Conservation (phyloP, 805 yeast genomes). For the Lipomyces yamadae region DNA sequence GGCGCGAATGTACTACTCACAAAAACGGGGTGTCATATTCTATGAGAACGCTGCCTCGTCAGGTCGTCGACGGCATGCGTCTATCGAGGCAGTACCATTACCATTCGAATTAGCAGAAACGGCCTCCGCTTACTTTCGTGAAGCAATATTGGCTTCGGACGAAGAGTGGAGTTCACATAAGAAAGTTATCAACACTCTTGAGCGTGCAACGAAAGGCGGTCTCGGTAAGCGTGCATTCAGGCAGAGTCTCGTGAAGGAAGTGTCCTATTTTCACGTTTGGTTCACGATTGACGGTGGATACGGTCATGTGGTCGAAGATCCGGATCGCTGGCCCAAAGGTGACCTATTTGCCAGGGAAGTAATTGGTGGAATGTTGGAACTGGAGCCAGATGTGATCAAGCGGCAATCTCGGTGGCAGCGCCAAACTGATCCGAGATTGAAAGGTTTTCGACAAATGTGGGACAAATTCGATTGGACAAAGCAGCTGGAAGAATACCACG, state of each 20-base stretch:
- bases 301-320: constrained; percentile 57
- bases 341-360: constrained; percentile 55
- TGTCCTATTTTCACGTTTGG: constrained; percentile 60
- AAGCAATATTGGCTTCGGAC: constrained; percentile 48
- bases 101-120: constrained; percentile 45
- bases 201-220: constrained; percentile 37
- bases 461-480: constrained; percentile 47
- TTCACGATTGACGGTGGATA: constrained; percentile 53
- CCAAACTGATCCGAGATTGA: constrained; percentile 43
- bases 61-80: constrained; percentile 47
- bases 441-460: constrained; percentile 47
- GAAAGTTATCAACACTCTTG: constrained; percentile 50
- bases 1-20: constrained; percentile 49
- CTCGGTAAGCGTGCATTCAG: constrained; percentile 44
- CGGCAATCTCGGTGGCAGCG: constrained; percentile 45
- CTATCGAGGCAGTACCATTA: constrained; percentile 53
- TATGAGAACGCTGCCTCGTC: constrained; percentile 51
- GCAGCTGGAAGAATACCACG: constrained; percentile 23
- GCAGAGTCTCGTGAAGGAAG: constrained; percentile 52
- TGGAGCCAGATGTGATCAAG: constrained; percentile 48
- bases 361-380: constrained; percentile 53
- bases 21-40: constrained; percentile 50
- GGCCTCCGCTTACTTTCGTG: constrained; percentile 52
- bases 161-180: constrained; percentile 51
- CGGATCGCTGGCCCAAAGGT: constrained; percentile 52